Evolutionary conservation across 202 grass and related monocot species (phyloP), one percentile per base, ranked within the genome.

Genomic region (Bolboschoenoplectus hybrid): DNA sequence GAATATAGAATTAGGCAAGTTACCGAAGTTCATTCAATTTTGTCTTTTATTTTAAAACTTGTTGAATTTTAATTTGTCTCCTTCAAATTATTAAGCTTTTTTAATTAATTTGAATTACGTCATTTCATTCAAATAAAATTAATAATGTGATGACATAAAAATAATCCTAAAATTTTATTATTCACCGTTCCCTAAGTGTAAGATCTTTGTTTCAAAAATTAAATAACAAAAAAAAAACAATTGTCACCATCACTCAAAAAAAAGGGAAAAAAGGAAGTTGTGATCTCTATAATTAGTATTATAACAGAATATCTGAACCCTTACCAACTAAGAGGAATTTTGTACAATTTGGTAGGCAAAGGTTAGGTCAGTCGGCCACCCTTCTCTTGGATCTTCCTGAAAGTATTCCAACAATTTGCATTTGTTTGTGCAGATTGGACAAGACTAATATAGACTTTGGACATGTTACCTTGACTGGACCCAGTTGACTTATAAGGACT

Each of bases 381-480:
- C 75, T 58, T 79, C 73, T 5, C 32, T 77, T 77, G 73, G 73
- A 77, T 77, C 73, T 56, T 77, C 73, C 50, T 56, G 17, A 77
- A 77, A 77, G 50, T 5, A 77, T 55, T 3, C 10, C 26, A 77
- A 12, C 11, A 77, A 56, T 38, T 14, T 76, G 10, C 11, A 55
- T 76, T 76, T 76, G 3, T 26, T 73, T 73, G 1, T 38, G 49
- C 6, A 55, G 32, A 77, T 56, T 16, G 11, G 73, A 77, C 73
- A 77, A 77, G 32, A 56, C 73, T 56, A 55, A 17, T 34, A 56
- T 39, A 7, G 49, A 77, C 49, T 53, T 77, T 77, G 32, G 12
- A 36, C 2, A 38, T 56, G 73, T 16, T 56, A 55, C 73, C 73
- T 53, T 53, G 49, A 53, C 73, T 35, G 26, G 47, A 17, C 26